These are phyloP conservation scores for Agaricus bisporus DNA, from an alignment of 768 basidiomycete genomes.

Conservation along the genomic window DNA sequence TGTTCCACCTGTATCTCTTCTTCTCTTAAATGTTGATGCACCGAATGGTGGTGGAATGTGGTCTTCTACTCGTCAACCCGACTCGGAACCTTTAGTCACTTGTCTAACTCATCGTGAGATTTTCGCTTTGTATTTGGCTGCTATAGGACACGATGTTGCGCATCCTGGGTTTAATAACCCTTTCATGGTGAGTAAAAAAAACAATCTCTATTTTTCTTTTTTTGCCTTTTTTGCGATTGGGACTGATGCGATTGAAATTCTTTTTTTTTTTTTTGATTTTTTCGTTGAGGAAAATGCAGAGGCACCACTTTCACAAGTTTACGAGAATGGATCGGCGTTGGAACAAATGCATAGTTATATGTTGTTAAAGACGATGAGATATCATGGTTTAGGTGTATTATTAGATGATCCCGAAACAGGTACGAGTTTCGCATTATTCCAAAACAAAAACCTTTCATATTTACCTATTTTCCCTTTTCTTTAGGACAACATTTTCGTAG, in stretches of 20 bases:
- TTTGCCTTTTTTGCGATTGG: no score
- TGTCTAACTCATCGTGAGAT: constrained; percentile 63
- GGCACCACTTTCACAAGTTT: constrained; percentile 82
- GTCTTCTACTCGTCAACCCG: constrained; percentile 27
- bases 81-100: constrained; percentile 33
- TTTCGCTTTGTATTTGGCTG: constrained; percentile 81
- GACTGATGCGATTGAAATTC: background rate
- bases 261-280: constrained; percentile 2
- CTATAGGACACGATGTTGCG: constrained; percentile 96
- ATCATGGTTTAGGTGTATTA: constrained; percentile 66
- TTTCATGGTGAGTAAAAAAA: constrained; percentile 88
- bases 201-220: background rate
- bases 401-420: constrained; percentile 44
- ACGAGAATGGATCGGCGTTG: constrained; percentile 83
- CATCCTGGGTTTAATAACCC: constrained; percentile 93
- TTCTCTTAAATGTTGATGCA: constrained; percentile 33
- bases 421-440: background rate
- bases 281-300: constrained; percentile 80
- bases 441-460: no score
- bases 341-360: constrained; percentile 90
- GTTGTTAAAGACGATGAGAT: constrained; percentile 72
- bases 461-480: background rate
- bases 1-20: constrained; percentile 70
- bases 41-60: constrained; percentile 34
- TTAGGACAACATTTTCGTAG: constrained; percentile 53